Base-by-base conservation (phyloP, 768 basidiomycete genomes). In the Fomitopsis pulvina region DNA sequence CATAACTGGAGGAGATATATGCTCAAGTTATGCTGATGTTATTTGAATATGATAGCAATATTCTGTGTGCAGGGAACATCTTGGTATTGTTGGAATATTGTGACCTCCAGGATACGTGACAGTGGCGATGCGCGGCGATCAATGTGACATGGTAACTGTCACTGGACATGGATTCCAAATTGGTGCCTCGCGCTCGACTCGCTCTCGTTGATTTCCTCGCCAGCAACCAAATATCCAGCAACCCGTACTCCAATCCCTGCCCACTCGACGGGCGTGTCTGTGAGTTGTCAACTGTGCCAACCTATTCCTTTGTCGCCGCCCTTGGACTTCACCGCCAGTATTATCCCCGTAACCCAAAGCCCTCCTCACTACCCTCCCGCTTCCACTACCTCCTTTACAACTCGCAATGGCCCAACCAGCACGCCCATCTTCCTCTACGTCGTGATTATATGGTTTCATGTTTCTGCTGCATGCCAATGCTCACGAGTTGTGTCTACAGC, bases 401-500 rank as follows among this genome's bases (percentile, higher is more conserved):
- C 18, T 41, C 34, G 21, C 52, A 49, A 55, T 54, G 50, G 47
- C 54, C 4, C 58, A 59, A 54, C 61, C 61, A 62, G 52, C 63
- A 16, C 64, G 61, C 45, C 63, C 69, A 29, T 68, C 67, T 47
- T 66, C 67, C 30, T 68, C 66, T 29, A 67, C 66, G 38, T 59
- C 66, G 63, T 69, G 4, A n/a, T 37, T 30, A 43, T 46, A 14
- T 48, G 18, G 21, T 37, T 18, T 22, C 22, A 18, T 22, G n/a
- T 44, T 34, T n/a, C 22, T 7, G n/a, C 20, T n/a, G 34, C n/a
- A 18, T 1, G 22, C 24, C 42, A 9, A 38, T 37, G 21, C 25
- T 28, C 41, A 41, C 49, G 25, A 45, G n/a, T n/a, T n/a, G n/a
- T n/a, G n/a, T 56, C 18, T 52, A 55, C 41, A 54, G 47, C 45